phyloP scores from a whole-genome alignment of 202 grass and related monocot species.

The Miscanthus sacchariflorus region DNA sequence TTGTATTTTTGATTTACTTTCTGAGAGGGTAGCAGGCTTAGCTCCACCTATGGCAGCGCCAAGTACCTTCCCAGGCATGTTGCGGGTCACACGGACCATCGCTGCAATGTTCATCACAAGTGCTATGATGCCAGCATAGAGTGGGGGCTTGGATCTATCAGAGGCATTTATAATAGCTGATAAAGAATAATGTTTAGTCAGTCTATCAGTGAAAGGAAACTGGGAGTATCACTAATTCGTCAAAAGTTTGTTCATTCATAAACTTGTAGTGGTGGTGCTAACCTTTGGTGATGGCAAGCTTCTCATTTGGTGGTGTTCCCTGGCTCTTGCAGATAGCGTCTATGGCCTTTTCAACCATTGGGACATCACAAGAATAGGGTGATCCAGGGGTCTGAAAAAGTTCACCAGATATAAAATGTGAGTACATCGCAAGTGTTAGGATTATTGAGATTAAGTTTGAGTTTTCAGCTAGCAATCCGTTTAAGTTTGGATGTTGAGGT shows the following conservation, averaged over 20 bases:
- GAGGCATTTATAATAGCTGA: slow-evolving; percentile 61
- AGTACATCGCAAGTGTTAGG: not conserved
- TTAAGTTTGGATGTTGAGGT: not conserved
- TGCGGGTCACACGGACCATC: slow-evolving; percentile 71
- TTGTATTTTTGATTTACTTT: slow-evolving; percentile 38
- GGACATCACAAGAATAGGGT: slow-evolving; percentile 79
- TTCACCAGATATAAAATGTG: not conserved
- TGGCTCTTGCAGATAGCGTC: slow-evolving; percentile 68
- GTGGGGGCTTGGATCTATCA: slow-evolving; percentile 60
- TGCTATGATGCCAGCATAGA: slow-evolving; percentile 69
- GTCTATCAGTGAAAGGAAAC: slow-evolving; percentile 12
- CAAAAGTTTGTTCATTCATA: not conserved
- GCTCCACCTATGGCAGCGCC: slow-evolving; percentile 54
- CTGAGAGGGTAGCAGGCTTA: slow-evolving; percentile 11
- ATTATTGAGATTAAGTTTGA: slow-evolving; percentile 6
- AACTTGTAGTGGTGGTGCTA: slow-evolving; percentile 20
- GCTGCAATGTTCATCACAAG: slow-evolving; percentile 84
- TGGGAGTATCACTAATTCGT: slow-evolving; percentile 9
- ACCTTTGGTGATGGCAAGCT: slow-evolving; percentile 80
- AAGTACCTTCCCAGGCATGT: slow-evolving; percentile 65
- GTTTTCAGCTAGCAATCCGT: not conserved
- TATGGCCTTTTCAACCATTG: slow-evolving; percentile 83
- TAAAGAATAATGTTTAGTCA: slow-evolving; percentile 31
- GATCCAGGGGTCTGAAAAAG: slow-evolving; percentile 47
- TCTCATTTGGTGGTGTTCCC: slow-evolving; percentile 59